Conservation (phyloP, 495 filamentous ascomycete genomes). For the Penicillium paxilli region DNA sequence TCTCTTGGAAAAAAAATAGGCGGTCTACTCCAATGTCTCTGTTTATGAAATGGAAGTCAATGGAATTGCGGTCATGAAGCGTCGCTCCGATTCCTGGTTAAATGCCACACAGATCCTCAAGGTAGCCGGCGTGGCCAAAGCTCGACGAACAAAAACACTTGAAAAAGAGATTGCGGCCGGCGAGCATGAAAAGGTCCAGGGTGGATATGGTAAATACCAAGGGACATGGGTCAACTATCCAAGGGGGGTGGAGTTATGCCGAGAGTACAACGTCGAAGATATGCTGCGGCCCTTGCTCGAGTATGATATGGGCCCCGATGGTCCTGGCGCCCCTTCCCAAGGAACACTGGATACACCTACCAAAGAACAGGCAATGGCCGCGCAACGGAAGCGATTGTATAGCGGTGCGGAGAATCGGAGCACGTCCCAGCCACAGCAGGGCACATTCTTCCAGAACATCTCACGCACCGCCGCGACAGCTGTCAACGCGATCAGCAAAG, state of each 20-base stretch:
- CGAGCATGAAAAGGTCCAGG: conserved; percentile 97
- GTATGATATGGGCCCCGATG: conserved; percentile 83
- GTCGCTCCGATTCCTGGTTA: conserved; percentile 87
- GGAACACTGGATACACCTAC: conserved; percentile 82
- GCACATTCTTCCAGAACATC: conserved; percentile 95
- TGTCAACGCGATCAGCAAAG: conserved; percentile 92
- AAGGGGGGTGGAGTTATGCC: conserved; percentile 86
- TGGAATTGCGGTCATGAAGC: conserved; percentile 87
- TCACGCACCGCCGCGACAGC: conserved; percentile 89
- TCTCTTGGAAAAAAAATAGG: conserved; percentile 61
- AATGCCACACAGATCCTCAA: conserved; percentile 96
- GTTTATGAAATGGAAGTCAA: conserved; percentile 99
- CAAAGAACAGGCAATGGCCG: conserved; percentile 99
- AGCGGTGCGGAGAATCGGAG: conserved; percentile 65
- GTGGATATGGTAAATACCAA: conserved; percentile 98
- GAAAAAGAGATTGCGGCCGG: conserved; percentile 96
- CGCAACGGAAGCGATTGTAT: conserved; percentile 89
- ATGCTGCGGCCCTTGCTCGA: conserved; percentile 79
- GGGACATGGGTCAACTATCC: conserved; percentile 97
- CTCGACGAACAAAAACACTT: conserved; percentile 92
- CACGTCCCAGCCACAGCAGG: conserved; percentile 63
- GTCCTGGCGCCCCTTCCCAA: conserved; percentile 58
- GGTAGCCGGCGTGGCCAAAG: conserved; percentile 94
- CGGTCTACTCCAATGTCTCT: conserved; percentile 88
- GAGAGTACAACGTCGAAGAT: conserved; percentile 91